Conservation (phyloP, 306 rosid species). For the Vicia villosa region DNA sequence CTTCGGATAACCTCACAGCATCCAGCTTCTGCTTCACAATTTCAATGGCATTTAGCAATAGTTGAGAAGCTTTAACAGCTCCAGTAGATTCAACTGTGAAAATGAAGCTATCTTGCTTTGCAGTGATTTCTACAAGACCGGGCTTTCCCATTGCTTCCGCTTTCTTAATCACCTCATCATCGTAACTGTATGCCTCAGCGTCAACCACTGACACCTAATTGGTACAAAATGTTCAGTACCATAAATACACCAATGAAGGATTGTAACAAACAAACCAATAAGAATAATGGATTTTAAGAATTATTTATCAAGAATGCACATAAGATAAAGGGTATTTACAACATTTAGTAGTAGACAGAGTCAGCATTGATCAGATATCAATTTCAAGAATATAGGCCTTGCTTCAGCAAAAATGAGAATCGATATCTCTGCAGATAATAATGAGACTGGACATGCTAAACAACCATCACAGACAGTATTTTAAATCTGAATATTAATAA, state of each 20-base stretch:
- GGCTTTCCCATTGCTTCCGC: constrained; percentile 97
- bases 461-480: neutral
- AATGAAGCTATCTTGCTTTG: constrained; percentile 85
- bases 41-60: constrained; percentile 88
- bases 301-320: constrained; percentile 16
- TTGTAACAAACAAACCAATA: neutral
- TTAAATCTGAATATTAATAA: neutral
- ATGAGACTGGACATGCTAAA: constrained; percentile 14
- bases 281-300: neutral
- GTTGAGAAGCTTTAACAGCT: constrained; percentile 83
- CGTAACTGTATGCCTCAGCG: constrained; percentile 85
- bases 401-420: constrained; percentile 18
- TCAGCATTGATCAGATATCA: constrained; percentile 18
- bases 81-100: constrained; percentile 95
- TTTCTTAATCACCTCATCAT: constrained; percentile 91
- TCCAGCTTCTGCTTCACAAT: constrained; percentile 89
- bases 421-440: constrained; percentile 15
- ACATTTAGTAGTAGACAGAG: neutral
- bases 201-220: constrained; percentile 70
- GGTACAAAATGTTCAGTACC: neutral
- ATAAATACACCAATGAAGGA: neutral
- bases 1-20: constrained; percentile 91
- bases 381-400: neutral
- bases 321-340: neutral
- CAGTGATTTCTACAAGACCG: constrained; percentile 85